Conservation (phyloP, 805 yeast species). For the Grigorovia humatica region DNA sequence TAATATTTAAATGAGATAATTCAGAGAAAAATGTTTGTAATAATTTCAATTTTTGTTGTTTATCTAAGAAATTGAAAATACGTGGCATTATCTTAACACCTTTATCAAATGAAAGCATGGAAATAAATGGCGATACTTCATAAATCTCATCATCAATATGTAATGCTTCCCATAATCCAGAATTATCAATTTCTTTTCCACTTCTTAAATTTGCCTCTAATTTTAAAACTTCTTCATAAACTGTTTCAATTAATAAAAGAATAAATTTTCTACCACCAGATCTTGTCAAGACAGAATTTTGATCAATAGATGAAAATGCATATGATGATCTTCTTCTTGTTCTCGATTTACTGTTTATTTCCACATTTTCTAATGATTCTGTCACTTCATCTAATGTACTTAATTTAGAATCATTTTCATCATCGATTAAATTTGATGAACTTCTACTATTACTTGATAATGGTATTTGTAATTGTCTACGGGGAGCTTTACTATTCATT, state of each 20-base stretch:
- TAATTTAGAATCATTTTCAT: conserved; percentile 5
- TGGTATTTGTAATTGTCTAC: conserved; percentile 67
- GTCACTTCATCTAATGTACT: conserved; percentile 24
- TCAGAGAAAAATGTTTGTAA: conserved; percentile 72
- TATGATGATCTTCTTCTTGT: conserved; percentile 30
- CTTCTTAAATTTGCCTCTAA: conserved; percentile 69
- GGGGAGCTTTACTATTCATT: conserved; percentile 76
- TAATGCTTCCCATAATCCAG: conserved; percentile 65
- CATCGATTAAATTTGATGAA: conserved; percentile 10
- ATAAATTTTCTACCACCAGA: conserved; percentile 41
- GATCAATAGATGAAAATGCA: conserved; percentile 27
- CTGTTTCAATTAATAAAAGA: conserved; percentile 64
- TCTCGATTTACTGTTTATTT: conserved; percentile 16
- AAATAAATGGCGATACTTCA: conserved; percentile 70
- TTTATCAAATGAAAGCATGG: conserved; percentile 73
- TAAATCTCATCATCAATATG: conserved; percentile 51
- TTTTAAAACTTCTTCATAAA: conserved; percentile 65
- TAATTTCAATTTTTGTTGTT: conserved; percentile 67
- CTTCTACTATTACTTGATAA: conserved; percentile 7
- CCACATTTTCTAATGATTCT: conserved; percentile 25
- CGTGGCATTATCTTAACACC: conserved; percentile 85
- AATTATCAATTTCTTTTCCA: conserved; percentile 35
- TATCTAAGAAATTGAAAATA: conserved; percentile 67
- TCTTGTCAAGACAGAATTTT: conserved; percentile 27
- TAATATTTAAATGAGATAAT: conserved; percentile 67